Base-by-base conservation (phyloP, 805 yeast species). In the Aciculoconidium aculeatum region DNA sequence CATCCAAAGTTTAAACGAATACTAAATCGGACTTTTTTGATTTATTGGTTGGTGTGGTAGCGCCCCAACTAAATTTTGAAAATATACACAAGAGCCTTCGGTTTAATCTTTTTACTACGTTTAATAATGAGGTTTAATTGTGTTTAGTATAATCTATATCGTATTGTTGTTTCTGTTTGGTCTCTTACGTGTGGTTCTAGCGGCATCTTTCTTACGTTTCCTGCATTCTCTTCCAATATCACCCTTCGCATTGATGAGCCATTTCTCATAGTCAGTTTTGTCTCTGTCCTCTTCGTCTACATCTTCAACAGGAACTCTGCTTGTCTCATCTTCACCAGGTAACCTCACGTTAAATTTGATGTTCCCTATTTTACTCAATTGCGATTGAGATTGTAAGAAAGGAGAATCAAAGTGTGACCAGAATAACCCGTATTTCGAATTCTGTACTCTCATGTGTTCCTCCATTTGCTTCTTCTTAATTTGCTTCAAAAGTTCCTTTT, bases 371-470 rank as follows among this genome's bases (percentile, higher is more conserved):
- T 76, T 80, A 35, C 71, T 72, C 27, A 86, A 52, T 51, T 83
- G 95, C 0, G 95, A 68, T 56, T 88, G 97, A 0, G 96, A 79
- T 28, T 72, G 74, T 39, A 90, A 61, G 57, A 85, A 90, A 1
- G 96, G 96, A 1, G 96, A 88, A 11, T 81, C 81, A 8, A 67
- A 60, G 51, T 90, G 96, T 2, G 80, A 61, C 70, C 94, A 90
- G 53, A 90, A 88, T 19, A 87, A 60, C 6, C 85, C 77, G 25
- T 40, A 46, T 31, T 49, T 47, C 10, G 36, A 36, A 7, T 35
- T 24, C 8, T 41, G 40, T 26, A 58, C 46, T 21, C 55, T 28
- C 13, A 31, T 23, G n/a, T 32, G 30, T 18, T 55, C 40, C 50
- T 64, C 34, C 44, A 53, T 35, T 28, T 51, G 57, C 23, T 55